Percentiles rank a stretch among this genome's conserved stretches.
Conservation (phyloP, 768 basidiomycete species). For the Russula brevipes region DNA sequence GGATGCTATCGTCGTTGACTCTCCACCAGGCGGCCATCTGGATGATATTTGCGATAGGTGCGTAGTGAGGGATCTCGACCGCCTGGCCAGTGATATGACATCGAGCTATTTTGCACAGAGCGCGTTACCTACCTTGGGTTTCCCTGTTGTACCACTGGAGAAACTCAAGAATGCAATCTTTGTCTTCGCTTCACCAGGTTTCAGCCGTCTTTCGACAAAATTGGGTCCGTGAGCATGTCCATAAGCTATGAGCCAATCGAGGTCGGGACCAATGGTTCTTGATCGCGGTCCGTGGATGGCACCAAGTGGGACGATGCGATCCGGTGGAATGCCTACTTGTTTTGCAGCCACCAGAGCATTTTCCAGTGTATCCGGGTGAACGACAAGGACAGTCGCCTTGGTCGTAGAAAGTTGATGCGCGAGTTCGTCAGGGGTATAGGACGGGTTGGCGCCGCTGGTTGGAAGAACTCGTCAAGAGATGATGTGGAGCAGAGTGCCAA, state of each 20-base stretch:
- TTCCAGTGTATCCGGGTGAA: constrained; percentile 30
- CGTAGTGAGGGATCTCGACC: constrained; percentile 57
- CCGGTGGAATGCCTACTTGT: constrained; percentile 30
- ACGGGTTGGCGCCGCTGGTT: constrained; percentile 56
- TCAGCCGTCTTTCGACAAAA: constrained; percentile 45
- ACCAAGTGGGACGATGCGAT: constrained; percentile 32
- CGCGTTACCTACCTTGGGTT: constrained; percentile 30
- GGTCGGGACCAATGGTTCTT: constrained; percentile 26
- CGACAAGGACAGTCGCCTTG: constrained; percentile 30
- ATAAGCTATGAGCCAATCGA: constrained; percentile 47
- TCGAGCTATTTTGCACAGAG: constrained; percentile 32
- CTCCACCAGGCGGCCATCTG: constrained; percentile 26
- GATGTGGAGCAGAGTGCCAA: not conserved
- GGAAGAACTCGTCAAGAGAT: not conserved
- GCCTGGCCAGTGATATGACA: constrained; percentile 38
- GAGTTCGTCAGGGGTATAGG: constrained; percentile 53
- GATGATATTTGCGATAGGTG: constrained; percentile 50
- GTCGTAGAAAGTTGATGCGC: constrained; percentile 43
- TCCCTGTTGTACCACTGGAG: constrained; percentile 72
- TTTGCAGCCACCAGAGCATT: constrained; percentile 32
- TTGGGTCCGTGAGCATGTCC: constrained; percentile 34
- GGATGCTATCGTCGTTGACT: constrained; percentile 32
- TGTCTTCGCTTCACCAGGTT: constrained; percentile 53
- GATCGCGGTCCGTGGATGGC: not conserved
- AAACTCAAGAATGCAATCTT: constrained; percentile 65